A percentile compares a stretch with the other conserved stretches of the same genome.
Evolutionary conservation across 805 yeast genomes (phyloP).

Genomic region (Groenewaldozyma salmanticensis): DNA sequence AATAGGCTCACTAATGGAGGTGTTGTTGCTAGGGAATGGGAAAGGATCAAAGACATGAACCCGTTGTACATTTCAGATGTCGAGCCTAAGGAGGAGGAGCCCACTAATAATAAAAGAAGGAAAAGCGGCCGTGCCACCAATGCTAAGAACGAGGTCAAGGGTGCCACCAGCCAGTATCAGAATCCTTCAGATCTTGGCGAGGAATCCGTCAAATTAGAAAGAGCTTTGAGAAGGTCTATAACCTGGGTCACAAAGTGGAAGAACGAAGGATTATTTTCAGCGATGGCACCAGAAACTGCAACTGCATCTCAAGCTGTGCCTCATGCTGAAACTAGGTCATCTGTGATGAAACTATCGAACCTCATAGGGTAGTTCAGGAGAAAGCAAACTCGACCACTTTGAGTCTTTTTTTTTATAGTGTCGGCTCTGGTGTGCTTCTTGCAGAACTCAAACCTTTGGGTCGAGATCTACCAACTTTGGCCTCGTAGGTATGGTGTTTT

Average conservation of each 20-base stretch:
- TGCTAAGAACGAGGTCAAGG: neutral
- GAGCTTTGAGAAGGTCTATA: constrained; percentile 19
- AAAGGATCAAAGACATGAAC: constrained; percentile 22
- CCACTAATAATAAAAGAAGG: neutral
- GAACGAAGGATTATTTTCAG: neutral
- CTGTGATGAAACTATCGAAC: neutral
- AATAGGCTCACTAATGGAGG: constrained; percentile 13
- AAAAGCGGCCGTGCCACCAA: neutral
- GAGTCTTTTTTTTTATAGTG: neutral
- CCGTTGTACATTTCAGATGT: constrained; percentile 28
- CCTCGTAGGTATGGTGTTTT: neutral
- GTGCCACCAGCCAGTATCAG: constrained; percentile 1
- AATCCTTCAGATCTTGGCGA: constrained; percentile 21
- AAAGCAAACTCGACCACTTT: no score
- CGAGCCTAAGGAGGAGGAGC: constrained; percentile 15
- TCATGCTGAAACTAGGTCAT: no score
- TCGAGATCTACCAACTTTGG: neutral
- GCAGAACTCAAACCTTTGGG: neutral
- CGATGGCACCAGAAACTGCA: neutral
- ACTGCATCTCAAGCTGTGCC: neutral
- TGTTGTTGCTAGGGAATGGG: constrained; percentile 25
- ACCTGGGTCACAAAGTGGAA: constrained; percentile 22
- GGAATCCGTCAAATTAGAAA: constrained; percentile 15
- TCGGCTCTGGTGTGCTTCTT: neutral
- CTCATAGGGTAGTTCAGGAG: neutral